Conservation (phyloP, 225 moss, liverwort and hornwort species). For the Takakia lepidozioides region DNA sequence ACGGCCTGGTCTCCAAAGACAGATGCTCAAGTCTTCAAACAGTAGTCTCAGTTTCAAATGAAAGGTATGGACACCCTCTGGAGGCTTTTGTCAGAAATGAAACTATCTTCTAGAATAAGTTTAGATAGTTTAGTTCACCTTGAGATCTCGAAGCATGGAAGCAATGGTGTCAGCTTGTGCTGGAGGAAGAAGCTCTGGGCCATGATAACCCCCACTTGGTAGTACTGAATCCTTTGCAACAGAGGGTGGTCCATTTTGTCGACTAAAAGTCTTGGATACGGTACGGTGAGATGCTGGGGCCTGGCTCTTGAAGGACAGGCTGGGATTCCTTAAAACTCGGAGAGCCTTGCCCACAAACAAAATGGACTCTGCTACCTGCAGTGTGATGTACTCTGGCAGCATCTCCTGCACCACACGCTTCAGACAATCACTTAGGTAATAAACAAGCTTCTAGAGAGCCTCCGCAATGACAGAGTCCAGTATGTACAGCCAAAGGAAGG, state of each 20-base stretch:
- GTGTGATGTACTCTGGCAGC: conserved; percentile 89
- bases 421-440: too few relatives aligned
- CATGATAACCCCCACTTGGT: conserved; percentile 55
- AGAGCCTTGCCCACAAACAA: conserved; percentile 98
- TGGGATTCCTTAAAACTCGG: conserved; percentile 90
- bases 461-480: too few relatives aligned
- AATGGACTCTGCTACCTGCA: conserved; percentile 91
- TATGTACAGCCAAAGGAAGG: too few relatives aligned
- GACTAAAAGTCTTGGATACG: conserved; percentile 54
- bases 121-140: too few relatives aligned
- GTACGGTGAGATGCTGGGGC: conserved; percentile 54
- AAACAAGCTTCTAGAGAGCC: too few relatives aligned
- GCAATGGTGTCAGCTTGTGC: conserved; percentile 90
- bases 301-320: conserved; percentile 80
- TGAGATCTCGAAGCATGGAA: conserved; percentile 71
- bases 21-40: too few relatives aligned
- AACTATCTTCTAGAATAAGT: too few relatives aligned
- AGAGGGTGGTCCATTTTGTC: conserved; percentile 53
- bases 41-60: too few relatives aligned
- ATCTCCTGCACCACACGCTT: conserved; percentile 59
- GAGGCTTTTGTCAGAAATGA: too few relatives aligned
- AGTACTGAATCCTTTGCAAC: conserved; percentile 41
- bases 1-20: too few relatives aligned
- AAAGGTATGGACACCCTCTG: too few relatives aligned
- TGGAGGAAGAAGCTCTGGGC: conserved; percentile 78